Percentiles rank a stretch among this genome's conserved stretches.
These are phyloP conservation scores for Calamus simplicifolius DNA, from an alignment of 176 grass and related monocot species.

Conservation along the genomic window DNA sequence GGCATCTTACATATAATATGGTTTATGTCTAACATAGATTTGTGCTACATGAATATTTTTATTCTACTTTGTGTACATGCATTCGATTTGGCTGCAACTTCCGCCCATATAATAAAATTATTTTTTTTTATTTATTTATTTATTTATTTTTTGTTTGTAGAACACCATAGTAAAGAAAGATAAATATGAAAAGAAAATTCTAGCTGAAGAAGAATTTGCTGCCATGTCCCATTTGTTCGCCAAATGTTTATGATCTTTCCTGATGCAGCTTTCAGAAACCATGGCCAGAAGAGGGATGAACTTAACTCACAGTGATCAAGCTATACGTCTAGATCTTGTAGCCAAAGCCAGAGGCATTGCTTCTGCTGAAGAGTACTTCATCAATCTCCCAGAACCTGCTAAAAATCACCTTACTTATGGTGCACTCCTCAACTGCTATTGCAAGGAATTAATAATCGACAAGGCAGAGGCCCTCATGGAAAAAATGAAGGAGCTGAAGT, in stretches of 20 bases:
- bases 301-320: slow-evolving; percentile 73
- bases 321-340: slow-evolving; percentile 72
- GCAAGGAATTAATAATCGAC: slow-evolving; percentile 56
- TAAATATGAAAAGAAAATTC: too few species aligned
- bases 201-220: too few species aligned
- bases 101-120: too few species aligned
- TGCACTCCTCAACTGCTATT: slow-evolving; percentile 84
- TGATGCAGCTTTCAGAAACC: slow-evolving; percentile 60
- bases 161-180: too few species aligned
- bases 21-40: too few species aligned
- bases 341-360: slow-evolving; percentile 70
- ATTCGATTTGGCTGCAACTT: too few species aligned
- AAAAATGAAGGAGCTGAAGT: slow-evolving; percentile 87
- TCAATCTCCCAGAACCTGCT: slow-evolving; percentile 77
- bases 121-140: too few species aligned
- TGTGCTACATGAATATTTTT: too few species aligned
- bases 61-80: too few species aligned
- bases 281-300: slow-evolving; percentile 91
- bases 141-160: too few species aligned
- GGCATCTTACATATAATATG: too few species aligned
- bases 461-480: slow-evolving; percentile 68
- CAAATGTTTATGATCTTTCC: not conserved
- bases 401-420: slow-evolving; percentile 95
- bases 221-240: too few species aligned
- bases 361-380: slow-evolving; percentile 86